These are phyloP conservation scores for Syncephalastrum contaminatum DNA, from an alignment of 371 early-diverging fungal genomes.

Conservation along the genomic window DNA sequence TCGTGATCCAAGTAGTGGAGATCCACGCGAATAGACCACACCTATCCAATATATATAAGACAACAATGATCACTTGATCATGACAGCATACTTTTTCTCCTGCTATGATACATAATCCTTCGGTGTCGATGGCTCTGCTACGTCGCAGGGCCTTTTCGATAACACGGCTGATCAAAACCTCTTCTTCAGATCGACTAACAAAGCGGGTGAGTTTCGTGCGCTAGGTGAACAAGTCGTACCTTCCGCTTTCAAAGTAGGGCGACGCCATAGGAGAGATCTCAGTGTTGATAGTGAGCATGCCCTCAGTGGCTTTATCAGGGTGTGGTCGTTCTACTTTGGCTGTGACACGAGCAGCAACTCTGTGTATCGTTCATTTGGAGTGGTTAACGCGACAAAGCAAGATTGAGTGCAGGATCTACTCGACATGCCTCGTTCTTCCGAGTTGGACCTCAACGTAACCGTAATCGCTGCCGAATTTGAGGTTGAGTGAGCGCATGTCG, in stretches of 20 bases:
- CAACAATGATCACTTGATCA: background rate
- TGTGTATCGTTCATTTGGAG: constrained; percentile 12
- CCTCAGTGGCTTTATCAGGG: constrained; percentile 82
- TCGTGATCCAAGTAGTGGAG: constrained; percentile 90
- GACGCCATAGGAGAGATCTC: constrained; percentile 89
- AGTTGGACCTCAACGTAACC: constrained; percentile 82
- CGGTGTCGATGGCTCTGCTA: constrained; percentile 90
- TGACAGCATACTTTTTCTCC: constrained; percentile 73
- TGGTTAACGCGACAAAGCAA: background rate
- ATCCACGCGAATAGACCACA: constrained; percentile 92
- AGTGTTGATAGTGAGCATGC: constrained; percentile 76
- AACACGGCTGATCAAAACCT: constrained; percentile 78
- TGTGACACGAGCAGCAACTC: constrained; percentile 82
- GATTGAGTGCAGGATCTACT: background rate
- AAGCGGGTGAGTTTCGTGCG: constrained; percentile 6
- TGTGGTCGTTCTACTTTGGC: constrained; percentile 87
- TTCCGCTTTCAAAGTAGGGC: constrained; percentile 68
- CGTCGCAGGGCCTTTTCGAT: constrained; percentile 86
- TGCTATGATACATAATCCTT: constrained; percentile 95
- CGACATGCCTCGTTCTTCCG: constrained; percentile 70
- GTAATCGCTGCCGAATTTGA: constrained; percentile 67
- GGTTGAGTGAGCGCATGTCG: constrained; percentile 70
- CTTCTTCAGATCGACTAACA: constrained; percentile 72
- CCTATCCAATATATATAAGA: constrained; percentile 40
- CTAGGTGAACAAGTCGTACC: constrained; percentile 26